Evolutionary conservation across 2,329 filamentous ascomycete genomes (phyloP).

Genomic region (Teratosphaeria destructans): DNA sequence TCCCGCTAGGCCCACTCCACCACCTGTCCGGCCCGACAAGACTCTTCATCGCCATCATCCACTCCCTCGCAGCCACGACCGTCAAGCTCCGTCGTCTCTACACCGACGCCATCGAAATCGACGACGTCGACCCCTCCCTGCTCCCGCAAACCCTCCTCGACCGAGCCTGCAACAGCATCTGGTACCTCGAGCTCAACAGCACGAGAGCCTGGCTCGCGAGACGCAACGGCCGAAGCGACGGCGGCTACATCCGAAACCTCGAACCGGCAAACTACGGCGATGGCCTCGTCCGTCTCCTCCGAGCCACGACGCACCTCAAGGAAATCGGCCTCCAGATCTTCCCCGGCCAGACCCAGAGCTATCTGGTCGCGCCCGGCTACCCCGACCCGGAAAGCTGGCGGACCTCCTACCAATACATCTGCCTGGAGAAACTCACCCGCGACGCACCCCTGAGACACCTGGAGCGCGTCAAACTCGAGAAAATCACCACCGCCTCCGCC

Average conservation of each 20-base stretch:
- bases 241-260: not conserved
- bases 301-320: slow-evolving; percentile 12
- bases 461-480: slow-evolving; percentile 20
- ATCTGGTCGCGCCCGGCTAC: slow-evolving; percentile 11
- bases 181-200: slow-evolving; percentile 22
- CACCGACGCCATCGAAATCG: slow-evolving; percentile 23
- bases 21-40: slow-evolving; percentile 14
- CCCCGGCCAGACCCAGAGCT: slow-evolving; percentile 12
- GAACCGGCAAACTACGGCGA: slow-evolving; percentile 5
- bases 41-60: slow-evolving; percentile 18
- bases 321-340: slow-evolving; percentile 22
- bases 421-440: slow-evolving; percentile 8
- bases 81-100: slow-evolving; percentile 19
- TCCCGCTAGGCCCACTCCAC: slow-evolving; percentile 9
- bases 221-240: slow-evolving; percentile 3
- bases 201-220: slow-evolving; percentile 12
- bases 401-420: slow-evolving; percentile 13
- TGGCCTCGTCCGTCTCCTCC: slow-evolving; percentile 14
- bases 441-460: slow-evolving; percentile 7
- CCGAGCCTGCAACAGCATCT: slow-evolving; percentile 13
- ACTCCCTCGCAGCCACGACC: slow-evolving; percentile 9
- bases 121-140: slow-evolving; percentile 11
- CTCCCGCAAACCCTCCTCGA: slow-evolving; percentile 11
- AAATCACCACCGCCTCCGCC: slow-evolving; percentile 14
- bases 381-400: slow-evolving; percentile 13